Evolutionary conservation across 257 asterid species (phyloP).

Genomic region (Craterostigma plantagineum): DNA sequence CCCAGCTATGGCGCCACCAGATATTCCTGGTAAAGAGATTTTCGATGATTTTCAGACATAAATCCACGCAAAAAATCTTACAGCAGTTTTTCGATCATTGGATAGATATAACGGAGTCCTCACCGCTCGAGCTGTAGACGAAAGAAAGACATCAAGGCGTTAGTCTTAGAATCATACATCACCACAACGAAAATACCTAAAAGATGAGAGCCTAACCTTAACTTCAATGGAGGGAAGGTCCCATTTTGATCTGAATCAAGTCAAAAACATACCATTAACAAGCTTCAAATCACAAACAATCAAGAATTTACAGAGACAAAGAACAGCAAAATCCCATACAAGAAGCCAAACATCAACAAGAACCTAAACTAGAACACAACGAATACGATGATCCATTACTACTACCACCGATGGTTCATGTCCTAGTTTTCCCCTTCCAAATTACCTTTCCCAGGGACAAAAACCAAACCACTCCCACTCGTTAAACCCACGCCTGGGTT

Average conservation of each 20-base stretch:
- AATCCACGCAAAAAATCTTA: too few species aligned
- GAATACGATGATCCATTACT: not conserved
- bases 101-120: constrained; percentile 5
- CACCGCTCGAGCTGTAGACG: constrained; percentile 76
- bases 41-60: constrained; percentile 6
- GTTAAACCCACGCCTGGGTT: constrained; percentile 39
- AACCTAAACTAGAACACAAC: not conserved
- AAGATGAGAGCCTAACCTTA: constrained; percentile 26
- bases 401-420: not conserved
- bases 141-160: not conserved
- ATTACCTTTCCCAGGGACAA: constrained; percentile 66
- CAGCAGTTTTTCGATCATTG: not conserved
- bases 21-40: constrained; percentile 34
- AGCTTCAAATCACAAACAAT: constrained; percentile 12
- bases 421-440: not conserved
- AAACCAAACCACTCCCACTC: constrained; percentile 35
- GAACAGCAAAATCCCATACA: too few species aligned
- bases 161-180: too few species aligned
- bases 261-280: too few species aligned
- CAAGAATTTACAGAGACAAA: not conserved
- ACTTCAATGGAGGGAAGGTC: constrained; percentile 47
- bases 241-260: constrained; percentile 66
- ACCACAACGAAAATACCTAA: too few species aligned
- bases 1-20: constrained; percentile 68
- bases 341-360: too few species aligned